Evolutionary conservation across 306 rosid genomes (phyloP), one percentile per base, ranked within the genome.

Genomic region (Inga oerstediana): DNA sequence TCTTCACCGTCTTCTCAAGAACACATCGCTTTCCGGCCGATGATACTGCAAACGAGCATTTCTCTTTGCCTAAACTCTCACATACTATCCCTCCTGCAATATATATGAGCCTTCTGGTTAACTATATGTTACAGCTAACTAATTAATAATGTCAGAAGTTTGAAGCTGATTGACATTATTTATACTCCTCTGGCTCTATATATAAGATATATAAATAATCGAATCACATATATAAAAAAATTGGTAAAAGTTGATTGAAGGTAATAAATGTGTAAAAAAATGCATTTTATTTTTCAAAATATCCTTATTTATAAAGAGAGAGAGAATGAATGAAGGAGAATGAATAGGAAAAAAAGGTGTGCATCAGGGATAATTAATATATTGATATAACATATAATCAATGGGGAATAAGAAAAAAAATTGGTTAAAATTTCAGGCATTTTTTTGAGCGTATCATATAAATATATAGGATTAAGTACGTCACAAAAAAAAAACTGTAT

Each of bases 41-140:
- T 12, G 98, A 91, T 37, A 95, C 94, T 0, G 98, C 95, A 11
- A 88, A 95, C 11, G 98, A 90, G 35, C 98, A 95, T 2, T 83
- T 87, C 11, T 83, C 87, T 12, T 88, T 76, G 43, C 80, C 88
- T 11, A 92, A 87, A 45, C 86, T 10, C 94, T 92, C 97, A 65
- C 98, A 94, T 56, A 79, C 84, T 74, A 91, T 82, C 8, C 39
- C 89, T 72, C 91, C 94, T 89, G 80, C 73, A 6, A 19, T 17
- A 19, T 17, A 0, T 54, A 54, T 16, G 22, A 54, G 22, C 61
- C 61, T 54, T 16, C n/a, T 0, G 24, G 61, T 54, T 15, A 54
- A 1, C 9, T 54, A 19, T 19, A 54, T 17, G 8, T 49, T 49
- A 13, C 17, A 51, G n/a, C 5, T 16, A 52, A 52, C n/a, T 52